These are phyloP conservation scores for Tylopilus vinaceipallidus DNA, from an alignment of 768 basidiomycete genomes.

Conservation along the genomic window DNA sequence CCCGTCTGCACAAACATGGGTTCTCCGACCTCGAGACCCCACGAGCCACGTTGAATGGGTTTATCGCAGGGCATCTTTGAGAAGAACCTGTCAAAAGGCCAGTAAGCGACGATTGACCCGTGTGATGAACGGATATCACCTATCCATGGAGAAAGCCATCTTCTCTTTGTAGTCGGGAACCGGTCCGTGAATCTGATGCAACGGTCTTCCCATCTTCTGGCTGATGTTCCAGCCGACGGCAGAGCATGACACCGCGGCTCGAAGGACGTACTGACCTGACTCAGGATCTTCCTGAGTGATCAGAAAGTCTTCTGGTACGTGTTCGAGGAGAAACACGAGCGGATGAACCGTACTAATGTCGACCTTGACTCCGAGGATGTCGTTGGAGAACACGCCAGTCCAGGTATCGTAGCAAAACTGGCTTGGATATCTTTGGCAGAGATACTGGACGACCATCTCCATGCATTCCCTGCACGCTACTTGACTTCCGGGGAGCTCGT, in stretches of 20 bases:
- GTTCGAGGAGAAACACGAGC: conserved; percentile 44
- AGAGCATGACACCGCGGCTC: conserved; percentile 46
- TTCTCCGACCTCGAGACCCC: conserved; percentile 50
- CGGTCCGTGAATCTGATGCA: conserved; percentile 45
- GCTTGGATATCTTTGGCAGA: conserved; percentile 55
- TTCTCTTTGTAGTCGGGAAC: conserved; percentile 52
- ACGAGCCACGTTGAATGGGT: conserved; percentile 53
- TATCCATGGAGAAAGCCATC: conserved; percentile 48
- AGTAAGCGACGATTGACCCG: not conserved
- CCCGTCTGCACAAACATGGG: conserved; percentile 44
- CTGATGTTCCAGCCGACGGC: conserved; percentile 49
- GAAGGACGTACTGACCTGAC: conserved; percentile 43
- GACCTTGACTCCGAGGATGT: conserved; percentile 36
- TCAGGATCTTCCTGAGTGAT: conserved; percentile 41
- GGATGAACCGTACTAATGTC: conserved; percentile 35
- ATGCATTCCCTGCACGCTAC: conserved; percentile 49
- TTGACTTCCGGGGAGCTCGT: conserved; percentile 48
- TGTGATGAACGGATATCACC: conserved; percentile 28
- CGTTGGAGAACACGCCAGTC: conserved; percentile 41
- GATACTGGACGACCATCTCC: conserved; percentile 55
- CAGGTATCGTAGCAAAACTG: conserved; percentile 41
- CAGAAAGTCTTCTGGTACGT: conserved; percentile 53
- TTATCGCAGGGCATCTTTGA: conserved; percentile 45
- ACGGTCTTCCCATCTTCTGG: conserved; percentile 46
- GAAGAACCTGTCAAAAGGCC: conserved; percentile 38